Conservation (phyloP, 2,329 filamentous ascomycete species). For the Ophiostoma angusticollis region DNA sequence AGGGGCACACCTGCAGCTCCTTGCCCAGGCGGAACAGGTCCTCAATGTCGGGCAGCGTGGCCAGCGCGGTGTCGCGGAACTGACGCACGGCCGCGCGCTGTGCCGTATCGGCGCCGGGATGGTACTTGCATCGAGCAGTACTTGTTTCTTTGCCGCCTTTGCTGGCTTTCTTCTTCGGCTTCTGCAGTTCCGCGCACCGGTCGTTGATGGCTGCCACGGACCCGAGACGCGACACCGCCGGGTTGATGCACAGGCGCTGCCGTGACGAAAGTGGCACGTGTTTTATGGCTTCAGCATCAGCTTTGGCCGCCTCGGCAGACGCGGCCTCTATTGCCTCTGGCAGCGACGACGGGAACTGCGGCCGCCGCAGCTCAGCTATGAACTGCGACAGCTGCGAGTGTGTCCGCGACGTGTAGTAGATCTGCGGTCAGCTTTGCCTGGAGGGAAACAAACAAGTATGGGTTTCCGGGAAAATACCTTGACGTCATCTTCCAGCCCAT, state of each 20-base stretch:
- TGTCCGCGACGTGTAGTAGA: conserved; percentile 86
- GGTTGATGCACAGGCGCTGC: conserved; percentile 83
- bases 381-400: conserved; percentile 89
- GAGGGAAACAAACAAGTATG: background rate
- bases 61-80: conserved; percentile 75
- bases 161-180: conserved; percentile 51
- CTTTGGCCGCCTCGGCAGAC: conserved; percentile 14
- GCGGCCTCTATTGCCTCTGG: conserved; percentile 20
- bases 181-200: conserved; percentile 78
- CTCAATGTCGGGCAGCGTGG: conserved; percentile 84
- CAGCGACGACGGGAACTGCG: conserved; percentile 62
- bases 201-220: conserved; percentile 81
- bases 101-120: conserved; percentile 72
- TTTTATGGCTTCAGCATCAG: conserved; percentile 58
- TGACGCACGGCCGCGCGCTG: conserved; percentile 57
- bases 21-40: conserved; percentile 71
- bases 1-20: conserved; percentile 73
- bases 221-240: conserved; percentile 58
- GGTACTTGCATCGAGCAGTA: conserved; percentile 55
- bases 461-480: too few species aligned
- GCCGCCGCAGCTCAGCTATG: conserved; percentile 65
- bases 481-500: conserved; percentile 62
- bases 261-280: conserved; percentile 74
- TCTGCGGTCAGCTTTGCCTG: conserved; percentile 21
- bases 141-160: conserved; percentile 22